Percentiles rank a stretch among this genome's conserved stretches.
These are phyloP conservation scores for Morella rubra DNA, from an alignment of 306 rosid genomes.

Conservation along the genomic window DNA sequence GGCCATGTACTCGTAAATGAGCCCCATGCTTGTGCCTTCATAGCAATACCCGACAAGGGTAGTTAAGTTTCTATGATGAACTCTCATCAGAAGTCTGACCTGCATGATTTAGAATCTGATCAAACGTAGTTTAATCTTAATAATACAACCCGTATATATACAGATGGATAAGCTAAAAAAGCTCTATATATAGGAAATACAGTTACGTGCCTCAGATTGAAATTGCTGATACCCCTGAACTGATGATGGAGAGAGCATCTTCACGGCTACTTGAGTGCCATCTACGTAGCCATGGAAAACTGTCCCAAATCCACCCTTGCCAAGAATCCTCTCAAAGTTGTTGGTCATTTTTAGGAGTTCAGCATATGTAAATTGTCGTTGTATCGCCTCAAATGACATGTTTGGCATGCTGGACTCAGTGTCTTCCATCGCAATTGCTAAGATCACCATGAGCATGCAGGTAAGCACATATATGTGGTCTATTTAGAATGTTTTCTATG, in stretches of 20 bases:
- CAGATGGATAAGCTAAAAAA: background rate
- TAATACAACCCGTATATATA: too few species aligned
- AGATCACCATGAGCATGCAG: background rate
- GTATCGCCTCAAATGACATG: slow-evolving; percentile 11
- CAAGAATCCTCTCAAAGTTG: slow-evolving; percentile 42
- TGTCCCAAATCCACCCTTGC: slow-evolving; percentile 51
- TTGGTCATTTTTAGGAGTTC: slow-evolving; percentile 43
- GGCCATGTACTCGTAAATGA: slow-evolving; percentile 40
- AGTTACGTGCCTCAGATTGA: slow-evolving; percentile 51
- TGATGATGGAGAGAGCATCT: slow-evolving; percentile 49
- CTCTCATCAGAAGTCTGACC: slow-evolving; percentile 35
- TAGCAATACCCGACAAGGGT: slow-evolving; percentile 39
- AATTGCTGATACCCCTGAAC: slow-evolving; percentile 47
- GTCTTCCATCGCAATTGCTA: background rate
- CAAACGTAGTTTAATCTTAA: background rate
- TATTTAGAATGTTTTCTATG: background rate
- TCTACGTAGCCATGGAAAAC: slow-evolving; percentile 48
- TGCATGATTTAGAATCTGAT: slow-evolving; percentile 3
- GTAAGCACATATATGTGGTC: too few species aligned
- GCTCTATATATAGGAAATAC: background rate
- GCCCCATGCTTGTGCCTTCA: slow-evolving; percentile 28
- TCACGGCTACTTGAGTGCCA: slow-evolving; percentile 51
- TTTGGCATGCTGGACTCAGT: background rate
- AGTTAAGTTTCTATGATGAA: slow-evolving; percentile 41
- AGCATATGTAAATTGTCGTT: slow-evolving; percentile 36